Percentiles rank a stretch among this genome's conserved stretches.
Conservation (phyloP, 192 early-diverging fungal species). For the Dimargaris verticillata region DNA sequence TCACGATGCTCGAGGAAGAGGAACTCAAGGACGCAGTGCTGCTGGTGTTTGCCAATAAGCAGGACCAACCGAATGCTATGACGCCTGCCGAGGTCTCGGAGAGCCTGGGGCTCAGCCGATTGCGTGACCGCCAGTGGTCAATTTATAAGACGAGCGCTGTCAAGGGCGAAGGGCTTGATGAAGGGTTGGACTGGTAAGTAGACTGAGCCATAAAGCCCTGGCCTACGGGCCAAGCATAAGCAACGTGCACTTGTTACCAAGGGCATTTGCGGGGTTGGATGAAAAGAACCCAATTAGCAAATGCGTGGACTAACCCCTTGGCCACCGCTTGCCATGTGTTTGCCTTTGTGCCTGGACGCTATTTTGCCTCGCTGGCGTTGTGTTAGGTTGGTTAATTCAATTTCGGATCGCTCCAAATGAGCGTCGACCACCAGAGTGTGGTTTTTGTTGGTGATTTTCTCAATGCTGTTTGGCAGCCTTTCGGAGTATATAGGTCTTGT, state of each 20-base stretch:
- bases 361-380: too few species aligned
- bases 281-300: neutral
- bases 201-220: neutral
- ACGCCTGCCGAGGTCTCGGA: slow-evolving; percentile 77
- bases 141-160: slow-evolving; percentile 89
- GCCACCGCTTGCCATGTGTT: neutral
- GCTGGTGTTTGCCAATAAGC: slow-evolving; percentile 95
- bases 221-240: neutral
- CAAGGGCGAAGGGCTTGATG: slow-evolving; percentile 84
- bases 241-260: too few species aligned
- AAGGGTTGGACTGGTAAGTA: slow-evolving; percentile 83
- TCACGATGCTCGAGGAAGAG: slow-evolving; percentile 87
- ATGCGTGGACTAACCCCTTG: neutral
- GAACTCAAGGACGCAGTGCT: slow-evolving; percentile 78
- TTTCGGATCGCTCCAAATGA: slow-evolving; percentile 5
- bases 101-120: slow-evolving; percentile 55
- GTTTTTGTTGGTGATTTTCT: too few species aligned
- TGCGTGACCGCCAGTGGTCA: slow-evolving; percentile 84
- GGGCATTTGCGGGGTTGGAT: neutral
- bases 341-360: neutral
- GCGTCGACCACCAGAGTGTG: too few species aligned
- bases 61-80: slow-evolving; percentile 92
- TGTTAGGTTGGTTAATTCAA: slow-evolving; percentile 5
- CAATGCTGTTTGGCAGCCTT: too few species aligned
- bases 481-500: too few species aligned